Evolutionary conservation across 768 basidiomycete species (phyloP).

Genomic region (Postia placenta): DNA sequence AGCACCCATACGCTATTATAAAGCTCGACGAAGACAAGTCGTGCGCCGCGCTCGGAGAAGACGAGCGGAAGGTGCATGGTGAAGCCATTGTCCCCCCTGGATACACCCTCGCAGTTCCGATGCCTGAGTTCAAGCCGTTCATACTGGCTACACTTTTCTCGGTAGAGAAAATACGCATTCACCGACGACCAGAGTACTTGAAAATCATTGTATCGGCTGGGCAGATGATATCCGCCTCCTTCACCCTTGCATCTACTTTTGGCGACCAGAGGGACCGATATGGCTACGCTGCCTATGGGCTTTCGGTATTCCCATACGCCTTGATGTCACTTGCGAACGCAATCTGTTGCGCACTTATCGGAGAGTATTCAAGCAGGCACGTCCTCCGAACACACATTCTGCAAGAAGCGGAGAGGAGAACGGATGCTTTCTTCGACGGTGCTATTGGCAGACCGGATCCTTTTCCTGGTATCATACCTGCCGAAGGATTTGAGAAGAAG

Average conservation of each 20-base stretch:
- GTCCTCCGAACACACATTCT: neutral
- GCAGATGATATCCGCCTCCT: neutral
- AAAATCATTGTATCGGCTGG: neutral
- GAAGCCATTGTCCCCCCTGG: neutral
- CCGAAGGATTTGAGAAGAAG: neutral
- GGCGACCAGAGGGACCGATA: neutral
- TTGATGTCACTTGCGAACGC: neutral
- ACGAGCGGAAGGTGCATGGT: neutral
- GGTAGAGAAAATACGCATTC: neutral
- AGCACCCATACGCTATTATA: too few species aligned
- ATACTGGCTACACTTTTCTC: too few species aligned
- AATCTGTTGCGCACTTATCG: neutral
- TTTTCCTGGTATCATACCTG: too few species aligned
- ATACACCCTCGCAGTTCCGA: neutral
- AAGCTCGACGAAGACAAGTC: too few species aligned
- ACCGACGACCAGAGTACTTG: neutral
- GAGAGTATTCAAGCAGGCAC: neutral
- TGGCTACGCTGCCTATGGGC: neutral
- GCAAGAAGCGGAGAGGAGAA: neutral
- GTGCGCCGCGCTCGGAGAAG: too few species aligned
- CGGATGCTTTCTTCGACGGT: neutral
- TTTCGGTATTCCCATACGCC: neutral
- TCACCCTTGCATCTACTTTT: neutral
- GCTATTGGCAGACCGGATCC: neutral
- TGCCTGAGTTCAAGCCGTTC: neutral